Evolutionary conservation across 2,329 filamentous ascomycete genomes (phyloP), one percentile per base, ranked within the genome.

Genomic region (Pseudocercospora vitis): DNA sequence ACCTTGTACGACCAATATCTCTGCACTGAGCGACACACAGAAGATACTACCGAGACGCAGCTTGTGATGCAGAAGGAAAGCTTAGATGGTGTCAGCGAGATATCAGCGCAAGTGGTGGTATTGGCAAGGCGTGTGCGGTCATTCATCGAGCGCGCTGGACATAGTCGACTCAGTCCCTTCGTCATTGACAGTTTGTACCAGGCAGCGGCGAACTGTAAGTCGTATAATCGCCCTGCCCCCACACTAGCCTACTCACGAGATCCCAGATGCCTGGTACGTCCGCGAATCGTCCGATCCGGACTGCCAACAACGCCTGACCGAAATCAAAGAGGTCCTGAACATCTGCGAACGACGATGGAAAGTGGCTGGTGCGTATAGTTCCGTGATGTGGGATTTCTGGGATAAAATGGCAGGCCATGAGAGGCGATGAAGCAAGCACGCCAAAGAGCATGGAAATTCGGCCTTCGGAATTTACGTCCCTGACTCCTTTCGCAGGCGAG

Each of bases 181-280:
- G 48, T 68, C 8, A 61, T 67, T 7, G 67, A 71, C 44, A 62
- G 63, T 45, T 28, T 72, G n/a, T 73, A 72, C 54, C 62, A 68
- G 47, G 66, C 65, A 4, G 67, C 69, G 12, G 64, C 68, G 11
- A 71, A 65, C 28, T 71, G 64, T 60, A 60, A 54, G 56, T 52
- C n/a, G n/a, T n/a, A n/a, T n/a, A n/a, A n/a, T n/a, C n/a, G n/a
- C n/a, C n/a, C n/a, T n/a, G n/a, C n/a, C 9, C 40, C 4, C 9
- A 26, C 4, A 3, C 23, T 29, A 12, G 18, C 18, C 3, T 24
- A 40, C 18, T 35, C 26, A 49, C 19, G 52, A 11, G 3, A 18
- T 2, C 11, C 9, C 29, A 61, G 59, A 64, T 52, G 62, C 61
- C 1, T 71, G 69, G 68, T 63, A 68, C 39, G 62, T 66, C 9